A percentile compares a stretch with the other conserved stretches of the same genome.
Conservation (phyloP, 352 stramenopile genomes). For the Pythium monospermum region DNA sequence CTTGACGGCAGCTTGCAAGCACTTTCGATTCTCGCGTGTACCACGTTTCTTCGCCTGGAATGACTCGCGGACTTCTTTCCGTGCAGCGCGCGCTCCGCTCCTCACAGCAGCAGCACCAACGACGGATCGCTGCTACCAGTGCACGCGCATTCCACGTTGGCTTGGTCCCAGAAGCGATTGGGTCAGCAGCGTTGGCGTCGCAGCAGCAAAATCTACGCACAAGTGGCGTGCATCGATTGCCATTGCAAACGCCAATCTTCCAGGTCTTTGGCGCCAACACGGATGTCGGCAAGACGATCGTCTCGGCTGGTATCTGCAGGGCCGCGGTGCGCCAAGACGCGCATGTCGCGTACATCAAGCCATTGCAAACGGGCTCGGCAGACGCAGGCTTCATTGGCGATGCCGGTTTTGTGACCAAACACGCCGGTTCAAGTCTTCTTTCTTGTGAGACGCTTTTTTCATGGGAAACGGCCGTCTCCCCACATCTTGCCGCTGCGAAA, state of each 20-base stretch:
- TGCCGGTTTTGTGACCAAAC: slow-evolving; percentile 76
- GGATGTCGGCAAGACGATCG: slow-evolving; percentile 96
- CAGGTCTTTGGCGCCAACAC: slow-evolving; percentile 97
- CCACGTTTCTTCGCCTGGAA: neutral
- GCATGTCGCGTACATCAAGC: slow-evolving; percentile 93
- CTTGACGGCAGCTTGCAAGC: too few species aligned
- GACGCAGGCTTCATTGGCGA: slow-evolving; percentile 70
- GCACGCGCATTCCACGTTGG: slow-evolving; percentile 42
- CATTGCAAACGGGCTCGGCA: slow-evolving; percentile 91
- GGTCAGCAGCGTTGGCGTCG: slow-evolving; percentile 26
- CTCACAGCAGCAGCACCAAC: slow-evolving; percentile 8
- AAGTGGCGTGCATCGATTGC: slow-evolving; percentile 38
- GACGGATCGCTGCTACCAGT: neutral
- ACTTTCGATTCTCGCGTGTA: neutral
- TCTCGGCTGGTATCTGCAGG: slow-evolving; percentile 91
- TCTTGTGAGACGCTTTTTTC: slow-evolving; percentile 88
- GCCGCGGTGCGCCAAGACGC: slow-evolving; percentile 36
- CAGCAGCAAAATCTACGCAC: slow-evolving; percentile 51
- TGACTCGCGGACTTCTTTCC: slow-evolving; percentile 6
- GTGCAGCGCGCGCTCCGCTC: slow-evolving; percentile 15
- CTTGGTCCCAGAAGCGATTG: slow-evolving; percentile 28
- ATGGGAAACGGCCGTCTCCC: slow-evolving; percentile 93
- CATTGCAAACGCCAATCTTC: slow-evolving; percentile 69
- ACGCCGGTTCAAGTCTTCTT: slow-evolving; percentile 26
- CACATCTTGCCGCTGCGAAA: slow-evolving; percentile 88